Evolutionary conservation across 768 basidiomycete species (phyloP).

Genomic region (Termitomyces bulborhizus): DNA sequence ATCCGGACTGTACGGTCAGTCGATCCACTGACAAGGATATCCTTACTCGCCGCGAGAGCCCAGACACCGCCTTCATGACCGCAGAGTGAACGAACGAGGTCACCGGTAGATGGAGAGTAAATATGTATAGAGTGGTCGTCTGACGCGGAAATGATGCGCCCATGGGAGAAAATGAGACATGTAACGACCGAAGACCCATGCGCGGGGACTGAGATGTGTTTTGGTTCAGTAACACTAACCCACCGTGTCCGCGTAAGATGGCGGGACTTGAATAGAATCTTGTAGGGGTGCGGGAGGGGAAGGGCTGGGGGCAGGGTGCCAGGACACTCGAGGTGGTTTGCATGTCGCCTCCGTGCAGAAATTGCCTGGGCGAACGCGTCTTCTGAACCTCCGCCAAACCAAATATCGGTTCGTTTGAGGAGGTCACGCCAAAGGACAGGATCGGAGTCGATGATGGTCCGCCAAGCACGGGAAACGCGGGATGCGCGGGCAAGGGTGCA

Average conservation of each 20-base stretch:
- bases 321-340: conserved; percentile 20
- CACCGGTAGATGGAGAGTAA: conserved; percentile 82
- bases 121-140: conserved; percentile 97
- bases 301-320: conserved; percentile 33
- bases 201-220: conserved; percentile 78
- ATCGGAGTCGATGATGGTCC: conserved; percentile 87
- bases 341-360: conserved; percentile 50
- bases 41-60: conserved; percentile 88
- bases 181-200: conserved; percentile 92
- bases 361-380: conserved; percentile 72
- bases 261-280: conserved; percentile 89
- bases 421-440: conserved; percentile 86
- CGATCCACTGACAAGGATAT: conserved; percentile 85
- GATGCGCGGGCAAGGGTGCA: conserved; percentile 80
- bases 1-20: conserved; percentile 79
- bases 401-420: conserved; percentile 76
- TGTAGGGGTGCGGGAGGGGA: conserved; percentile 81
- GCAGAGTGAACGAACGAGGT: conserved; percentile 64
- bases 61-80: conserved; percentile 98
- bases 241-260: conserved; percentile 76
- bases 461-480: conserved; percentile 86
- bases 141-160: conserved; percentile 93
- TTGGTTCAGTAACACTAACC: conserved; percentile 67
- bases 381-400: conserved; percentile 86
- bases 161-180: conserved; percentile 89